Evolutionary conservation across 73 alveolate genomes (phyloP).

Genomic region (Tetrahymena elliotti): DNA sequence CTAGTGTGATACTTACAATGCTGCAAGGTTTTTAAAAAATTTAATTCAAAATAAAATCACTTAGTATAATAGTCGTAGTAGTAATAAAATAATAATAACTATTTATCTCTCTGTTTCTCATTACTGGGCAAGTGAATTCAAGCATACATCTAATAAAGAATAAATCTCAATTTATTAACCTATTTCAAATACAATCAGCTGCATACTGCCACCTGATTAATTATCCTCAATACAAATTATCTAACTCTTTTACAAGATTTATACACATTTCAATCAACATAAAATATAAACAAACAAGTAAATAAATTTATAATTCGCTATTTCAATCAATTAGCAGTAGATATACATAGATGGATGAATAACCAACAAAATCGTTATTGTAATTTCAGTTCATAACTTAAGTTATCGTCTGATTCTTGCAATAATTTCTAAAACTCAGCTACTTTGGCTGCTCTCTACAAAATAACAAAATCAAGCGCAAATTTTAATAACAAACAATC

Average conservation of each 20-base stretch:
- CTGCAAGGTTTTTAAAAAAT: too few relatives aligned
- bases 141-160: background rate
- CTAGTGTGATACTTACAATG: too few relatives aligned
- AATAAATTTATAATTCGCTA: background rate
- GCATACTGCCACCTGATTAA: background rate
- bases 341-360: background rate
- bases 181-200: background rate
- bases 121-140: background rate
- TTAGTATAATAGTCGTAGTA: too few relatives aligned
- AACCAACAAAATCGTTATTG: background rate
- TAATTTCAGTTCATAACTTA: background rate
- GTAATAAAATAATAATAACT: too few relatives aligned
- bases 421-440: background rate
- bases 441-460: background rate
- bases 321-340: background rate
- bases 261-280: background rate
- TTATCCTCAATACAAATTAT: background rate
- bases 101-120: background rate
- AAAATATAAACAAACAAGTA: background rate
- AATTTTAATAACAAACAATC: background rate
- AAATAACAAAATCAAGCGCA: background rate
- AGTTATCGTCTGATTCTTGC: too few relatives aligned
- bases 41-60: too few relatives aligned
- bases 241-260: background rate
- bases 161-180: background rate